A percentile compares a stretch with the other conserved stretches of the same genome.
Conservation (phyloP, 73 alveolate species). For the Chromera velia region DNA sequence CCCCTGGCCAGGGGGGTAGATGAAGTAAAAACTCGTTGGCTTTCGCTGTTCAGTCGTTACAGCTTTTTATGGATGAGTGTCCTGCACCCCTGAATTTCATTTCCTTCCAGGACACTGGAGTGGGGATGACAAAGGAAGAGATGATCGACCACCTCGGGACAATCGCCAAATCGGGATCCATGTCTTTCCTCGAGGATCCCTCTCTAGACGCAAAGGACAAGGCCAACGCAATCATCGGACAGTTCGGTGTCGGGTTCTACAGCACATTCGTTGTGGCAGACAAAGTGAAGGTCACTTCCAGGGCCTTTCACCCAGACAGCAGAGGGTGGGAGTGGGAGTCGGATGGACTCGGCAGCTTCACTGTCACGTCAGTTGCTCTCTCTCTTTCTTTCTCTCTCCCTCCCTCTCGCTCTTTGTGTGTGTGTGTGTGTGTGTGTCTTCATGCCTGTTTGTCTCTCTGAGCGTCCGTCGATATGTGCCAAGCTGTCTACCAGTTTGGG, state of each 20-base stretch:
- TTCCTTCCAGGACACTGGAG: neutral
- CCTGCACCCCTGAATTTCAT: too few species aligned
- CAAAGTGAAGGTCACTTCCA: conserved; percentile 63
- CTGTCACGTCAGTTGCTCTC: neutral
- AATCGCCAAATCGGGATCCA: conserved; percentile 98
- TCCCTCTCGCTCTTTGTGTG: too few species aligned
- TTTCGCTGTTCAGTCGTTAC: too few species aligned
- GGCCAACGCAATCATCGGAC: neutral
- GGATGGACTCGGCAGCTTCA: neutral
- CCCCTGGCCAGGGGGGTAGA: too few species aligned
- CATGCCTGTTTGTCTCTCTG: too few species aligned
- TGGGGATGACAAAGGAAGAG: conserved; percentile 17
- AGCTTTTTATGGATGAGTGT: too few species aligned
- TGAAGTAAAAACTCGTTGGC: too few species aligned
- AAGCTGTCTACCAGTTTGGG: too few species aligned
- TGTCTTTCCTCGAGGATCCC: conserved; percentile 92
- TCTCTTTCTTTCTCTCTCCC: too few species aligned
- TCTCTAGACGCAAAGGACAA: conserved; percentile 49
- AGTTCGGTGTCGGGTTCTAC: conserved; percentile 93
- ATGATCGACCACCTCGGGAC: conserved; percentile 55
- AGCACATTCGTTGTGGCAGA: conserved; percentile 83
- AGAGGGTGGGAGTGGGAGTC: neutral
- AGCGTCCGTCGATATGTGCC: too few species aligned
- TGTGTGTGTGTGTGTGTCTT: too few species aligned
- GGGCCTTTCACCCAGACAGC: conserved; percentile 61